These are phyloP conservation scores for Pancytospora philotis DNA, from an alignment of 371 early-diverging fungal species.

Conservation along the genomic window DNA sequence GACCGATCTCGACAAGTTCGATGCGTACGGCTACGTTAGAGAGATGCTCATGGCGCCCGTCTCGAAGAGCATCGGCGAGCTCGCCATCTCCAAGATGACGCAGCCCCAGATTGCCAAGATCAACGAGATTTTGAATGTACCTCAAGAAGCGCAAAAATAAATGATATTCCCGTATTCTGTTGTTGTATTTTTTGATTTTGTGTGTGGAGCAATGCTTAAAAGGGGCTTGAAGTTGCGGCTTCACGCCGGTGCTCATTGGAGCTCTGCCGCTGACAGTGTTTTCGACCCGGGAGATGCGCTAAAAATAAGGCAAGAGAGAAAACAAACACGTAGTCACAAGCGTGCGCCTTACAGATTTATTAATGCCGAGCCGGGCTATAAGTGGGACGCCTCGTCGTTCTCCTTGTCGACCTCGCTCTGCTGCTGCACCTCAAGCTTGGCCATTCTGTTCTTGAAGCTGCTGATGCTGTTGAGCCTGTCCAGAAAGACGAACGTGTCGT, in stretches of 20 bases:
- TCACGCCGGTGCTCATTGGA: too few species aligned
- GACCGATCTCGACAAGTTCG: conserved; percentile 54
- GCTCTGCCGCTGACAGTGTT: too few species aligned
- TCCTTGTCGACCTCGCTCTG: background rate
- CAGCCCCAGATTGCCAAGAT: conserved; percentile 8
- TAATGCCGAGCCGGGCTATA: too few species aligned
- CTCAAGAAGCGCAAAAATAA: conserved; percentile 25
- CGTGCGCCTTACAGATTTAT: too few species aligned
- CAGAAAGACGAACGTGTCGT: background rate
- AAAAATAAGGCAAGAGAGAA: too few species aligned
- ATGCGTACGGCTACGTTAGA: conserved; percentile 49
- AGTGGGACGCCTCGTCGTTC: background rate
- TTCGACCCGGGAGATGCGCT: too few species aligned
- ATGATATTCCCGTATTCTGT: too few species aligned
- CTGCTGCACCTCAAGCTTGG: background rate
- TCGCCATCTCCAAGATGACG: conserved; percentile 15
- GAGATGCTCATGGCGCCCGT: conserved; percentile 24
- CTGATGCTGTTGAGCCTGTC: conserved; percentile 1
- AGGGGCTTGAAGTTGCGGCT: too few species aligned
- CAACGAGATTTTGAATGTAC: conserved; percentile 15
- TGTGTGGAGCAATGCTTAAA: too few species aligned
- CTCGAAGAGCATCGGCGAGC: conserved; percentile 9
- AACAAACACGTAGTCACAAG: too few species aligned
- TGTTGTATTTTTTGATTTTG: too few species aligned
- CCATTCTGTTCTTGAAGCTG: background rate